Evolutionary conservation across 257 asterid genomes (phyloP).

Genomic region (Anisodus acutangulus): DNA sequence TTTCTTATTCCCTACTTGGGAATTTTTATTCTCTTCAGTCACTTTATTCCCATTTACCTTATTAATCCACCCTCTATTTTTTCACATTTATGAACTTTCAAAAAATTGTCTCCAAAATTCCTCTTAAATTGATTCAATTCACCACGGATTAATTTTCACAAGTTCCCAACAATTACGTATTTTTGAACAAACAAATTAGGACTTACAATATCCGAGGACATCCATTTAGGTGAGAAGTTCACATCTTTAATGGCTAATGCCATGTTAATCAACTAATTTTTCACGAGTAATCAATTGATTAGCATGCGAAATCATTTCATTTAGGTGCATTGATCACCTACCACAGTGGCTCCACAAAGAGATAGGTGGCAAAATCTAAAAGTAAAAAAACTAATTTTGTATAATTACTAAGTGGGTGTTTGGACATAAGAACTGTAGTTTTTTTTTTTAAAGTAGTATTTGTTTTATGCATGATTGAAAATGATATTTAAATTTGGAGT

Average conservation of each 20-base stretch:
- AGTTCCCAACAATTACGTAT: neutral
- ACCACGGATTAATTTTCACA: neutral
- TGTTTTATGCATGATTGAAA: too few relatives aligned
- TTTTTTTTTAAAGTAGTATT: too few relatives aligned
- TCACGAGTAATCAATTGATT: neutral
- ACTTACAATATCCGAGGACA: neutral
- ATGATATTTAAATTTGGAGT: too few relatives aligned
- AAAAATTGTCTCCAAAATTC: too few relatives aligned
- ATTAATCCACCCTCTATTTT: too few relatives aligned
- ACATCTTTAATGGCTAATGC: neutral
- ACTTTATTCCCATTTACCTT: neutral
- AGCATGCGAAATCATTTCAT: constrained; percentile 36
- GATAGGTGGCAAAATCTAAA: constrained; percentile 23
- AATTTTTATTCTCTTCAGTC: neutral
- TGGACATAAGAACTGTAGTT: too few relatives aligned
- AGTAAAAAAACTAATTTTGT: neutral
- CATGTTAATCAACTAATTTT: neutral
- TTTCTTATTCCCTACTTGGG: neutral
- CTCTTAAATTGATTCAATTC: neutral
- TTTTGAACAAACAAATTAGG: neutral
- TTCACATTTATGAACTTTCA: too few relatives aligned
- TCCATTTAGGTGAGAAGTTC: neutral
- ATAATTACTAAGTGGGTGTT: too few relatives aligned
- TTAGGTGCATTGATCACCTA: constrained; percentile 35
- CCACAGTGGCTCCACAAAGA: constrained; percentile 28